Conservation (phyloP, 129 eudicot genomes). For the Arctium lappa region DNA sequence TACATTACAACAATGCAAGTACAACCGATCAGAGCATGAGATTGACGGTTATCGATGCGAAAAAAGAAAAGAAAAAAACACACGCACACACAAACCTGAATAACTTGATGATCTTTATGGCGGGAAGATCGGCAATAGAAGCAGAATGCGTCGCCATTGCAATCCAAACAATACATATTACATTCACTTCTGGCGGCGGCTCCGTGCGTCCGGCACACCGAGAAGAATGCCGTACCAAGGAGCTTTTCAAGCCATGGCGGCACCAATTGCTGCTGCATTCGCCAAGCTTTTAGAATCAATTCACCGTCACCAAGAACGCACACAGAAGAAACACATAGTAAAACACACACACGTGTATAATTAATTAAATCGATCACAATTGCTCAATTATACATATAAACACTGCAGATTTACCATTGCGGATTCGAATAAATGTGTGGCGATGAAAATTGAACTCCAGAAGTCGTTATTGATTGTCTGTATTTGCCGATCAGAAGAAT, state of each 20-base stretch:
- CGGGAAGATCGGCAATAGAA: slow-evolving; percentile 86
- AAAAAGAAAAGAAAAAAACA: neutral
- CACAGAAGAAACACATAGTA: neutral
- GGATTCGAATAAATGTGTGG: slow-evolving; percentile 1
- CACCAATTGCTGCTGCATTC: slow-evolving; percentile 46
- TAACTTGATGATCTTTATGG: slow-evolving; percentile 93
- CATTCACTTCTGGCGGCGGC: slow-evolving; percentile 92
- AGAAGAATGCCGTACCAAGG: slow-evolving; percentile 60
- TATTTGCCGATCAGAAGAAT: slow-evolving; percentile 15
- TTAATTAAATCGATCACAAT: neutral
- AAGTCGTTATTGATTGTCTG: neutral
- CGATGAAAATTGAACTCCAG: slow-evolving; percentile 8
- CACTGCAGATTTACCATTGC: slow-evolving; percentile 22
- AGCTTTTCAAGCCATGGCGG: slow-evolving; percentile 93
- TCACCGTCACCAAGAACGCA: too few species aligned
- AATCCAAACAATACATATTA: slow-evolving; percentile 89
- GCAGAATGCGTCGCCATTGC: slow-evolving; percentile 75
- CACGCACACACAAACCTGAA: slow-evolving; percentile 51
- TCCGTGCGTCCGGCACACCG: slow-evolving; percentile 65
- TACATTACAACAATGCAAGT: slow-evolving; percentile 10
- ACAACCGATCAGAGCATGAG: slow-evolving; percentile 12
- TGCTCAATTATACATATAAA: neutral
- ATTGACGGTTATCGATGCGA: slow-evolving; percentile 4
- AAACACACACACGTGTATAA: neutral
- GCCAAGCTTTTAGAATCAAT: too few species aligned